A percentile compares a stretch with the other conserved stretches of the same genome.
Evolutionary conservation across 371 early-diverging fungal species (phyloP).

Genomic region (Apophysomyces sp.): DNA sequence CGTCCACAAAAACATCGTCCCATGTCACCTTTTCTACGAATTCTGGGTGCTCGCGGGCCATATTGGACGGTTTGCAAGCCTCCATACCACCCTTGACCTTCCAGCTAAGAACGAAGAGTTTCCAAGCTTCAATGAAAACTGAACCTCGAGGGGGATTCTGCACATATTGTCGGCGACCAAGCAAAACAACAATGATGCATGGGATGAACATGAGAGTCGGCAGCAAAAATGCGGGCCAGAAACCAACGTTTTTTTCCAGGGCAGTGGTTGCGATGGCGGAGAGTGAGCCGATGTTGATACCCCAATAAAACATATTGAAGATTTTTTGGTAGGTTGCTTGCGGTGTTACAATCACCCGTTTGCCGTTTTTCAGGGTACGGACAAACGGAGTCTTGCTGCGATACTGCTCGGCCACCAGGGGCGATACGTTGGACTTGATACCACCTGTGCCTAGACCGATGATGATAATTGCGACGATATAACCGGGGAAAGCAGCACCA

Average conservation of each 20-base stretch:
- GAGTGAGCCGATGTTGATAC: slow-evolving; percentile 79
- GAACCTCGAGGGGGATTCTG: slow-evolving; percentile 61
- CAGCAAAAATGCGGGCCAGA: slow-evolving; percentile 68
- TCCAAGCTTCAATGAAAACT: slow-evolving; percentile 39
- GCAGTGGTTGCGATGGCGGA: slow-evolving; percentile 63
- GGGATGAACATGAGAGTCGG: slow-evolving; percentile 68
- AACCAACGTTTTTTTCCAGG: slow-evolving; percentile 53
- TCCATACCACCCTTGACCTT: slow-evolving; percentile 35
- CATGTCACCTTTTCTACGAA: slow-evolving; percentile 42
- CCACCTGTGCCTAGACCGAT: slow-evolving; percentile 66
- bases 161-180: slow-evolving; percentile 58
- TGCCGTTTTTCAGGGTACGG: slow-evolving; percentile 20
- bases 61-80: slow-evolving; percentile 37
- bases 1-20: slow-evolving; percentile 76
- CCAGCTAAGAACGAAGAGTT: slow-evolving; percentile 12
- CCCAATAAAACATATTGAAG: slow-evolving; percentile 72
- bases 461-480: slow-evolving; percentile 62
- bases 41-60: slow-evolving; percentile 32
- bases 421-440: slow-evolving; percentile 52
- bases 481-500: slow-evolving; percentile 62
- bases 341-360: slow-evolving; percentile 49
- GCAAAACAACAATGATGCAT: slow-evolving; percentile 54
- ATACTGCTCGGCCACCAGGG: slow-evolving; percentile 54
- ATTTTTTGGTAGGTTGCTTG: slow-evolving; percentile 52
- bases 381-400: slow-evolving; percentile 27